Base-by-base conservation (phyloP, 2,329 filamentous ascomycete genomes). In the Venturiaceae sp. region DNA sequence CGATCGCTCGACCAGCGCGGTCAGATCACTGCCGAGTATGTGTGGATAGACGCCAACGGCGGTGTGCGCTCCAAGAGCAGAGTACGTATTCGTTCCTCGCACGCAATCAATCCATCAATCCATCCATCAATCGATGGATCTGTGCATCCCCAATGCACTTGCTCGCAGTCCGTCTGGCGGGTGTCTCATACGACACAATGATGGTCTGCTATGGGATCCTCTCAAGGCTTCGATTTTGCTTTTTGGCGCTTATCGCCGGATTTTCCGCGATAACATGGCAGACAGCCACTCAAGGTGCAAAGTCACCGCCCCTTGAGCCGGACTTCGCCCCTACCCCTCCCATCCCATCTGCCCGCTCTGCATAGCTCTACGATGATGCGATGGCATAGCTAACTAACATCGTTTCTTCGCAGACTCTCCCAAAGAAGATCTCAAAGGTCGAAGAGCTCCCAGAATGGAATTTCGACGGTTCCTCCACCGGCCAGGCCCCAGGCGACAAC, bases 401-500 rank as follows among this genome's bases (percentile, higher is more conserved):
- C 7, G 19, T 14, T 52, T 13, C 30, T 28, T 19, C 26, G 4
- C 32, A 88, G 86, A 89, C 86, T 66, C 77, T 89, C 63, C 74
- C 71, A 70, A 81, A 82, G 71, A 74, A 81, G 69, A 79, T 81
- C 65, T 70, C 70, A 39, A 78, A 73, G 62, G 74, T 85, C 62
- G 80, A 83, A 60, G 85, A 88, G 63, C 84, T 89, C 62, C 83
- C 86, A 67, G 85, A 89, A 76, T 89, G 86, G 86, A 89, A 88
- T 78, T 89, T 89, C 69, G 86, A 90, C 73, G 92, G 92, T 70
- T 96, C 90, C 60, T 96, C 91, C 14, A 96, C 91, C 66, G 86
- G 83, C 66, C 92, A 97, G 77, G 92, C 92, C 53, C 90, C 90
- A 41, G 91, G 92, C 68, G 88, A 95, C 75, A 94, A 97, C 84